These are phyloP conservation scores for Colletotrichum sp. DNA, from an alignment of 2,329 filamentous ascomycete species.

Conservation along the genomic window DNA sequence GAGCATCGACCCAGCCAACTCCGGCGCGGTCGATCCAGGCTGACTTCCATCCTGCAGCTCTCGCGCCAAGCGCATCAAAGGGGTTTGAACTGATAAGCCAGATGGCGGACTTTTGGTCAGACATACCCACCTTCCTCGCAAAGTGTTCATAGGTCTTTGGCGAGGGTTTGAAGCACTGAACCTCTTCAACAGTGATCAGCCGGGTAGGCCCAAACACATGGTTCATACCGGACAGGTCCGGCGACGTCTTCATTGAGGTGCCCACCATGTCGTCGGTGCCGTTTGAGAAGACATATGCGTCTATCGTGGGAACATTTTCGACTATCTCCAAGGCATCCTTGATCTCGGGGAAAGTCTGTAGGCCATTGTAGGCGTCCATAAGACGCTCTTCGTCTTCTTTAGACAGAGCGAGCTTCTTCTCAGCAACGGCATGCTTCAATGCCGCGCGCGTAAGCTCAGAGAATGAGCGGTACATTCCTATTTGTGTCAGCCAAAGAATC, in stretches of 20 bases:
- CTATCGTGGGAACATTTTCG: constrained; percentile 41
- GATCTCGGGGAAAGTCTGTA: constrained; percentile 71
- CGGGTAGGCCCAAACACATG: constrained; percentile 45
- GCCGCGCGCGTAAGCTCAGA: constrained; percentile 66
- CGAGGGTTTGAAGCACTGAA: constrained; percentile 69
- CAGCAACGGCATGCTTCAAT: constrained; percentile 66
- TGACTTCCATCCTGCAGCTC: constrained; percentile 63
- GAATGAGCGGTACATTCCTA: constrained; percentile 69
- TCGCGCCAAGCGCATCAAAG: constrained; percentile 74
- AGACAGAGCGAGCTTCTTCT: constrained; percentile 53
- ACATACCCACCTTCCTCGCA: constrained; percentile 52
- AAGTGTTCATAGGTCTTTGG: constrained; percentile 67
- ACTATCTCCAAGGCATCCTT: constrained; percentile 55
- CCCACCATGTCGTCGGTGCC: constrained; percentile 69
- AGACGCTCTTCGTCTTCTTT: constrained; percentile 50
- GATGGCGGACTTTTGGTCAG: constrained; percentile 51
- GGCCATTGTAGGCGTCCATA: constrained; percentile 68
- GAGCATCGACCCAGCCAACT: constrained; percentile 68
- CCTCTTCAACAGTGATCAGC: constrained; percentile 66
- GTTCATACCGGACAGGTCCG: constrained; percentile 54
- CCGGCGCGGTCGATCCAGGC: constrained; percentile 71
- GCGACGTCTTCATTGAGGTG: constrained; percentile 62
- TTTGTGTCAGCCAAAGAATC: neutral
- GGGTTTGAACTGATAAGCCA: constrained; percentile 78
- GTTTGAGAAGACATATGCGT: constrained; percentile 73